Evolutionary conservation across 352 stramenopile species (phyloP), one percentile per base, ranked within the genome.

Genomic region (Phytophthora sp.): DNA sequence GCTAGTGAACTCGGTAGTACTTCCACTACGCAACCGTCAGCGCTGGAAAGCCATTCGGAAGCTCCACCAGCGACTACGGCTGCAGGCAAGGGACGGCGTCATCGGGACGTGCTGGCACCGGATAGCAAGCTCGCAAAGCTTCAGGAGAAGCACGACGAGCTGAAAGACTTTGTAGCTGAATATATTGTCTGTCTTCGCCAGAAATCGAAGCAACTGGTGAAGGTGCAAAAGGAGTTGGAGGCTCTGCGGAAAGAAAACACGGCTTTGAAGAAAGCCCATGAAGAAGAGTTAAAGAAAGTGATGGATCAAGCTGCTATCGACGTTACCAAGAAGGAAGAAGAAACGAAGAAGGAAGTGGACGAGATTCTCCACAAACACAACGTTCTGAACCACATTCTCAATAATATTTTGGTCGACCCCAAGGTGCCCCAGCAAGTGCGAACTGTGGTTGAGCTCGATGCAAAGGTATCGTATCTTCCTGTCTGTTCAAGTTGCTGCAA

Each of bases 71-170:
- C n/a, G 6, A 13, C 49, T 0, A 58, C 24, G 16, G 45, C 58
- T 44, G 30, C 58, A 29, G 70, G 66, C 3, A 76, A 72, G 38
- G 71, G 47, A 23, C 39, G 63, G 1, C 58, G 42, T 2, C 57
- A 50, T 1, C 3, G 18, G 4, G 62, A 70, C 4, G 49, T 51
- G 13, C 42, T 35, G n/a, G 52, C 49, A 7, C 35, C 51, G 5
- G 58, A 71, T 12, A 69, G 57, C 23, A 60, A 60, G 4, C 31
- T 62, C 4, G 55, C n/a, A 27, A 24, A 53, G 2, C 12, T 73
- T 30, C 42, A 67, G 12, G 23, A 52, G 11, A 7, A 66, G 18
- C 4, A 41, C 26, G 46, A 45, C 1, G 0, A 29, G 9, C 12
- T 62, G 1, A 27, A 8, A 7, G n/a, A 44, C 13, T 7, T 31